These are phyloP conservation scores for Durusdinium trenchii DNA, from an alignment of 73 alveolate genomes.

Conservation along the genomic window DNA sequence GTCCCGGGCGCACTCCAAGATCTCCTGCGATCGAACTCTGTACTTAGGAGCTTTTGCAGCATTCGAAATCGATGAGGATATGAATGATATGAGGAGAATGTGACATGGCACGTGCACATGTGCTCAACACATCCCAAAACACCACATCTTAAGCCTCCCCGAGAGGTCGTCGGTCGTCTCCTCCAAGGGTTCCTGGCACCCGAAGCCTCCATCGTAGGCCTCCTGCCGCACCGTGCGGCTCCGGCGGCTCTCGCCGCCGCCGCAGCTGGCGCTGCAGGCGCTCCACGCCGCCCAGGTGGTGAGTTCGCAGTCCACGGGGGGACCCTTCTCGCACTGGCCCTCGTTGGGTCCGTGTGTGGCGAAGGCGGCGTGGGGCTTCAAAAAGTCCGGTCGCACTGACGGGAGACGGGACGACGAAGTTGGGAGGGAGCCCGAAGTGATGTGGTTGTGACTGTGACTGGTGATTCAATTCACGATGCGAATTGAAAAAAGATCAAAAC, in stretches of 20 bases:
- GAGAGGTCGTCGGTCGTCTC: conserved; percentile 8
- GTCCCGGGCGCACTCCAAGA: too few relatives aligned
- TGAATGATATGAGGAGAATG: too few relatives aligned
- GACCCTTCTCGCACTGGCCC: conserved; percentile 35
- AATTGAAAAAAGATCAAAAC: too few relatives aligned
- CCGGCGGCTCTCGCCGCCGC: conserved; percentile 71
- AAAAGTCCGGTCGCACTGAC: too few relatives aligned
- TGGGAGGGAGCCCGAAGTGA: neutral
- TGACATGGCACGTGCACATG: too few relatives aligned
- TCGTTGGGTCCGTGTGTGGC: neutral
- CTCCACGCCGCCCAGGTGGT: conserved; percentile 60
- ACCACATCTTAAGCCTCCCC: too few relatives aligned
- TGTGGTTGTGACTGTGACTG: neutral
- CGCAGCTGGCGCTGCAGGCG: conserved; percentile 29
- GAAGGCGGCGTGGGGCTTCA: too few relatives aligned
- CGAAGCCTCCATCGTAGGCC: conserved; percentile 81
- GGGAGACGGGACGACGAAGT: too few relatives aligned
- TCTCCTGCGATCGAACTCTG: too few relatives aligned
- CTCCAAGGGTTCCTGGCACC: conserved; percentile 29
- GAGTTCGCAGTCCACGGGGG: conserved; percentile 53
- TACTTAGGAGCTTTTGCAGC: too few relatives aligned
- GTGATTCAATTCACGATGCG: neutral
- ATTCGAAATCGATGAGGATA: too few relatives aligned
- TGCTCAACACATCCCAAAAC: too few relatives aligned
- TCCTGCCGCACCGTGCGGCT: conserved; percentile 19